These are phyloP conservation scores for Pseudogymnoascus sp. DNA, from an alignment of 2,329 filamentous ascomycete genomes.

Conservation along the genomic window DNA sequence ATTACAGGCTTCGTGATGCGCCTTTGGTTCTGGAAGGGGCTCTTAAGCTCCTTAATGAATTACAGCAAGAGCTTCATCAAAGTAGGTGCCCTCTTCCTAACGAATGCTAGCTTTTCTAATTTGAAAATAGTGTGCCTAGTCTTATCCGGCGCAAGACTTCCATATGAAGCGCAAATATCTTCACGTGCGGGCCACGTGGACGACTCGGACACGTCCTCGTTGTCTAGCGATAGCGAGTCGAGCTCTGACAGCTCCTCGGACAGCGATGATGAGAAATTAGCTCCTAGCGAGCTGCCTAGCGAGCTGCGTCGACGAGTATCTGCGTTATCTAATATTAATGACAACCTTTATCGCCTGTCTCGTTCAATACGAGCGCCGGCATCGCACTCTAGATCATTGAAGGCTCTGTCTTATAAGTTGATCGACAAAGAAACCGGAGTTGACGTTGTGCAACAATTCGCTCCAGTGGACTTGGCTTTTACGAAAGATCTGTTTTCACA, in stretches of 20 bases:
- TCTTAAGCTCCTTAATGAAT: neutral
- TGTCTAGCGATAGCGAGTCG: constrained; percentile 3
- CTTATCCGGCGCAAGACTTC: neutral
- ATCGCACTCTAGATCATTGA: neutral
- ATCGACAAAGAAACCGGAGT: neutral
- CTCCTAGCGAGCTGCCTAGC: constrained; percentile 6
- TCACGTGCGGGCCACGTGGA: neutral
- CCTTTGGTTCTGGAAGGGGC: neutral
- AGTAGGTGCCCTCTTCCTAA: neutral
- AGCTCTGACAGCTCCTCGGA: neutral
- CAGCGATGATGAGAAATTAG: neutral
- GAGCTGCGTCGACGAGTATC: neutral
- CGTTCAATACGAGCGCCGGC: neutral
- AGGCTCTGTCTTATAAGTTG: neutral
- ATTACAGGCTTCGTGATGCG: constrained; percentile 9
- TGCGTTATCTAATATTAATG: constrained; percentile 2
- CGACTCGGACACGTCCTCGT: neutral
- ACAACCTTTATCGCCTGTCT: constrained; percentile 3
- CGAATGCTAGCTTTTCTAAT: neutral
- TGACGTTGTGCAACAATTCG: neutral
- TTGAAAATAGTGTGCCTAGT: neutral
- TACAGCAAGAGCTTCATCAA: constrained; percentile 3
- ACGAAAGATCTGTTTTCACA: neutral
- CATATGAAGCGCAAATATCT: neutral
- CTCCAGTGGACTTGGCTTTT: neutral